phyloP scores from a whole-genome alignment of 495 filamentous ascomycete species.

The Pyronema omphalodes region DNA sequence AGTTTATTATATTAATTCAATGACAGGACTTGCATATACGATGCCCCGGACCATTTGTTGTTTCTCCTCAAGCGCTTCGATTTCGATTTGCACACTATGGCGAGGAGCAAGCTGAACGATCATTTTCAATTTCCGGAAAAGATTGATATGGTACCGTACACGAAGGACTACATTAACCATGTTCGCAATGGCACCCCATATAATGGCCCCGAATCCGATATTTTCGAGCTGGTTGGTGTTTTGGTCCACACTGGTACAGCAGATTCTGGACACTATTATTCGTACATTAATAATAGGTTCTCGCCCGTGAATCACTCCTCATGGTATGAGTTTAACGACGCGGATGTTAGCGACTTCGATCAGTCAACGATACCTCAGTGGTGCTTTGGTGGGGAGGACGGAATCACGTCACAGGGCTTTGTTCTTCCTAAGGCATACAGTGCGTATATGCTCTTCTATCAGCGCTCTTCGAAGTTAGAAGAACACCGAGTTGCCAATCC shows the following conservation, averaged over 20 bases:
- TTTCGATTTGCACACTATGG: slow-evolving; percentile 69
- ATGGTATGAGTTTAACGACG: slow-evolving; percentile 94
- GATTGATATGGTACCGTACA: slow-evolving; percentile 86
- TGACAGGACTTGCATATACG: slow-evolving; percentile 64
- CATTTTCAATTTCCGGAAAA: slow-evolving; percentile 66
- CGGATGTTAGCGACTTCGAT: slow-evolving; percentile 58
- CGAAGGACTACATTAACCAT: slow-evolving; percentile 64
- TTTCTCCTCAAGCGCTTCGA: slow-evolving; percentile 96
- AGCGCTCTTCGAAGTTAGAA: slow-evolving; percentile 48
- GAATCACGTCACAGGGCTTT: slow-evolving; percentile 28
- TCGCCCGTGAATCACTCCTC: slow-evolving; percentile 30
- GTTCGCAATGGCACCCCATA: slow-evolving; percentile 29
- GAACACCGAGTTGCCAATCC: neutral
- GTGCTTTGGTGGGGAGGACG: slow-evolving; percentile 63
- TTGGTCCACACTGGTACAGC: slow-evolving; percentile 85
- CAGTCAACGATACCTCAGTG: slow-evolving; percentile 47
- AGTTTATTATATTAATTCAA: slow-evolving; percentile 6
- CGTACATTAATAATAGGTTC: slow-evolving; percentile 62
- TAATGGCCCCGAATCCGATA: slow-evolving; percentile 31
- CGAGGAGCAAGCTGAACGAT: slow-evolving; percentile 89
- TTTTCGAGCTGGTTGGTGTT: slow-evolving; percentile 82
- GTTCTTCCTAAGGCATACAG: slow-evolving; percentile 50
- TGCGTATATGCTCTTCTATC: slow-evolving; percentile 97
- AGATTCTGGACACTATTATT: slow-evolving; percentile 94
- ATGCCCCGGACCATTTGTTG: slow-evolving; percentile 84